Base-by-base conservation (phyloP, 148 eudicot species). In the Chenopodium album region DNA sequence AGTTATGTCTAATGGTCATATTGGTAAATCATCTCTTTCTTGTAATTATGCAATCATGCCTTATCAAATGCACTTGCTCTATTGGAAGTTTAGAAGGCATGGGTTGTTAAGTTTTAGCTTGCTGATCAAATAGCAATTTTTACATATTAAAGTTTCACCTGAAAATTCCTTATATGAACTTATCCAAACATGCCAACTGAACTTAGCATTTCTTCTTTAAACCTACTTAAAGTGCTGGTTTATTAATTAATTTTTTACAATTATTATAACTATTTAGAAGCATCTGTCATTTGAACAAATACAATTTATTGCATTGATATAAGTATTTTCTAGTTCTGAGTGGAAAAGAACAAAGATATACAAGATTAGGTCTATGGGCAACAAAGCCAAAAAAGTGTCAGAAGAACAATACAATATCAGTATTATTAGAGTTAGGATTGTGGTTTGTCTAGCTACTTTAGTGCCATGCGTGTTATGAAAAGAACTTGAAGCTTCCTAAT, bases 1-100 rank as follows among this genome's bases (percentile, higher is more conserved):
- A 77, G 87, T 82, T 37, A 76, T 90, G 69, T 82, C 92, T 22
- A 92, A 97, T 87, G 98, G 92, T n/a, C 84, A 88, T 76, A 84
- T 69, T 80, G 99, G 99, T 94, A 85, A 77, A 48, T 66, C 63
- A 31, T 77, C 34, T 2, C 16, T n/a, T 63, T 13, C 7, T 63
- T 52, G 4, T 11, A 13, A 46, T 0, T 54, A 14, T 34, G 23
- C 37, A 54, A 29, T 29, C 8, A 68, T 29, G 6, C 22, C 44
- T 26, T 66, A 41, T 17, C 37, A 52, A 28, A 13, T 74, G 17
- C 62, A 44, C 50, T 71, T 73, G 56, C 76, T 73, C 29, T 16
- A 11, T 3, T 52, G 20, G 17, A 32, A 8, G 78, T 11, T n/a
- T 23, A n/a, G 70, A 7, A 22, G 47, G 79, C 47, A 26, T 31